Evolutionary conservation across 1,284 basidiomycete species (phyloP).

Genomic region (Gastroboletus turbinatus): DNA sequence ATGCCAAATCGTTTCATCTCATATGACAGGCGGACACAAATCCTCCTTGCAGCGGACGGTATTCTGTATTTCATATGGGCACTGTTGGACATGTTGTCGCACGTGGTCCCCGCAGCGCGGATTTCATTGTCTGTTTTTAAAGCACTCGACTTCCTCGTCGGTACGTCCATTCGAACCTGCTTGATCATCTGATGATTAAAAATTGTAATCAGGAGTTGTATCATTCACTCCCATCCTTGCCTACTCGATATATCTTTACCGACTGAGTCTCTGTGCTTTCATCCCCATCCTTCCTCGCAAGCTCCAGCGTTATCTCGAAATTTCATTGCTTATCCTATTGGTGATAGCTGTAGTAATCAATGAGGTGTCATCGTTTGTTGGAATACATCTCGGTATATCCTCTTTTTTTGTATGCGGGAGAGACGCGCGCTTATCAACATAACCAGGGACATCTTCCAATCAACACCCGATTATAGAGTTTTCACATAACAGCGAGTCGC

Average conservation of each 20-base stretch:
- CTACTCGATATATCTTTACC: constrained; percentile 55
- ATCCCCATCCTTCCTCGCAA: constrained; percentile 51
- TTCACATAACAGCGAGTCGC: constrained; percentile 33
- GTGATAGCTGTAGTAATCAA: constrained; percentile 55
- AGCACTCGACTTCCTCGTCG: constrained; percentile 44
- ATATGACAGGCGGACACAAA: constrained; percentile 44
- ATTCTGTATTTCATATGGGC: constrained; percentile 58
- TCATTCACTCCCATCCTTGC: constrained; percentile 58
- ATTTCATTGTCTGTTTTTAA: constrained; percentile 38
- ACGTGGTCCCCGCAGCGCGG: constrained; percentile 51
- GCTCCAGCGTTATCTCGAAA: constrained; percentile 45
- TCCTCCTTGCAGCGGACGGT: constrained; percentile 61
- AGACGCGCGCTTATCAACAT: constrained; percentile 7
- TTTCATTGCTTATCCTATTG: constrained; percentile 47
- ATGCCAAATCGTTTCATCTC: neutral
- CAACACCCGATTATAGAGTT: constrained; percentile 44
- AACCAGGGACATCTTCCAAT: constrained; percentile 11
- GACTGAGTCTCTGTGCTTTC: constrained; percentile 48
- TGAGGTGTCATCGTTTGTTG: constrained; percentile 63
- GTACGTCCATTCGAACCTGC: constrained; percentile 33
- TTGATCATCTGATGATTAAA: neutral
- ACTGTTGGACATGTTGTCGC: constrained; percentile 59
- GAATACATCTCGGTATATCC: constrained; percentile 54
- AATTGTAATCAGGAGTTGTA: constrained; percentile 35
- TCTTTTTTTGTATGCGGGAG: neutral